phyloP scores from a whole-genome alignment of 768 basidiomycete species.

The Pisolithus tinctorius region DNA sequence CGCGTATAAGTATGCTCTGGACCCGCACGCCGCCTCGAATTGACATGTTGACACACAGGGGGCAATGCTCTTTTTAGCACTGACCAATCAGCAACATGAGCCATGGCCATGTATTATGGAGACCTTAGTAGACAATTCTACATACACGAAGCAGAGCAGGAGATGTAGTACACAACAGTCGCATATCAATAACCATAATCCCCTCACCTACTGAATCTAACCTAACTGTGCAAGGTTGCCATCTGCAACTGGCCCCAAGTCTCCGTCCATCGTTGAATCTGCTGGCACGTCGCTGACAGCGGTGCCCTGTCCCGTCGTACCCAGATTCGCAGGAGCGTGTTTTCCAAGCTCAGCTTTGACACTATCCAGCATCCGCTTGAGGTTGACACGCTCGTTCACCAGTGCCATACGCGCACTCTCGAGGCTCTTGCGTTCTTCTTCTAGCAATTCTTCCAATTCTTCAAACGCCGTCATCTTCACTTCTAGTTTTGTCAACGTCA shows the following conservation, averaged over 20 bases:
- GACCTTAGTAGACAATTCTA: slow-evolving; percentile 2
- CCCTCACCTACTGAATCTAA: slow-evolving; percentile 13
- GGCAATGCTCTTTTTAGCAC: no score
- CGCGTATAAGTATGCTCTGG: no score
- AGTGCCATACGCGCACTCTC: slow-evolving; percentile 79
- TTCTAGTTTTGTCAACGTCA: slow-evolving; percentile 83
- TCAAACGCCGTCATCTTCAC: slow-evolving; percentile 95
- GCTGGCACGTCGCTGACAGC: slow-evolving; percentile 46
- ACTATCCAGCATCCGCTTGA: slow-evolving; percentile 67
- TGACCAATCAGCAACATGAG: no score
- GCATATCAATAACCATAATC: slow-evolving; percentile 23
- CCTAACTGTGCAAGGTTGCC: slow-evolving; percentile 48
- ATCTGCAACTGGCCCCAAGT: slow-evolving; percentile 49
- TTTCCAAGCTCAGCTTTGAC: slow-evolving; percentile 60
- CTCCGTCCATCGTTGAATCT: slow-evolving; percentile 40
- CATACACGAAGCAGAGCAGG: not conserved
- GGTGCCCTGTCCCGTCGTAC: slow-evolving; percentile 57
- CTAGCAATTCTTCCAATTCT: slow-evolving; percentile 84
- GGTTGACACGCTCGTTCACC: slow-evolving; percentile 66
- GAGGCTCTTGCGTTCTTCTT: slow-evolving; percentile 80
- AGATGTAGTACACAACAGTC: slow-evolving; percentile 5
- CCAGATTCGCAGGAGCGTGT: slow-evolving; percentile 39
- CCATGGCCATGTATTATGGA: not conserved
- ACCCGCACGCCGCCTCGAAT: no score
- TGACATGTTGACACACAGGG: no score